Base-by-base conservation (phyloP, 257 asterid species). In the Nicotiana attenuata region DNA sequence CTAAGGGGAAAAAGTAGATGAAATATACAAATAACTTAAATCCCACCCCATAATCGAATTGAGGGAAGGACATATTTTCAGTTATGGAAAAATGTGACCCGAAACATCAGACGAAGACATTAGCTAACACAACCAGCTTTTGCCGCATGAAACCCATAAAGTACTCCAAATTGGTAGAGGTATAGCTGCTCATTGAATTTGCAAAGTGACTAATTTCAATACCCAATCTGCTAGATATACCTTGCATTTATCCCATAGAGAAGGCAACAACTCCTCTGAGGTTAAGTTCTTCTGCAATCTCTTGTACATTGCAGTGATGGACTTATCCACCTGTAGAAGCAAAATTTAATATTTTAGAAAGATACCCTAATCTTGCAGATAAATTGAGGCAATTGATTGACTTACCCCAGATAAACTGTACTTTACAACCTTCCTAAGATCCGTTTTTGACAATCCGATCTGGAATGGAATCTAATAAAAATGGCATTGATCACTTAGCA, bases 181-280 rank as follows among this genome's bases (percentile, higher is more conserved):
- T 3, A 53, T 69, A 31, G 66, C 52, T 31, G 19, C 77, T 67
- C 61, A 83, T 64, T 53, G 65, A 59, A 33, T 47, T 73, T 29
- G 35, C 73, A 75, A 9, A 80, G 5, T 66, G 53, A 57, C 67
- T 22, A 24, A 50, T 65, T 81, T 59, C 81, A 78, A 80, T 31
- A 63, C 9, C 22, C 33, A 80, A 17, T 52, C 26, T 59, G n/a
- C 45, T 80, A 76, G n/a, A 82, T 57, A 64, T 92, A 96, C 99
- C 99, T 96, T 94, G 93, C 96, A 94, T 86, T 96, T 96, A 85
- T 96, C 99, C 98, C 99, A 96, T 65, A 96, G 78, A 53, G 99
- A 94, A 88, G 99, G 98, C 92, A 94, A 81, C 80, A 96, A 89
- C 87, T 96, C 99, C 87, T 96, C 99, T 0, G 95, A 88, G 15